A percentile compares a stretch with the other conserved stretches of the same genome.
Conservation (phyloP, 2,329 filamentous ascomycete species). For the Botrytis paeoniae region DNA sequence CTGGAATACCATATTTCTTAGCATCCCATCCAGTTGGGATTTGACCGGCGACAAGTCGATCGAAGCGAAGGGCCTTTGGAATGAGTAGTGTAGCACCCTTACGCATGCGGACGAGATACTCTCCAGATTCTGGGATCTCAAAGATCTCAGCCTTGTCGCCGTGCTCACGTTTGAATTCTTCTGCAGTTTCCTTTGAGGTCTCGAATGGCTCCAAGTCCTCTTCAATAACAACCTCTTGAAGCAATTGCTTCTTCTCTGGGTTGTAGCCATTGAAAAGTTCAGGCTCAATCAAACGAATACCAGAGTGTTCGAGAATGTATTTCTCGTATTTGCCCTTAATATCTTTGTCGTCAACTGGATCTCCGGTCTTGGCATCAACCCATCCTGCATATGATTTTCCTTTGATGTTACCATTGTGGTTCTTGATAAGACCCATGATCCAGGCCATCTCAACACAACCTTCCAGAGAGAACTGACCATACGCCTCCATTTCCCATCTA, state of each 20-base stretch:
- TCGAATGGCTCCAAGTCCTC: slow-evolving; percentile 97
- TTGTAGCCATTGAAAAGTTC: slow-evolving; percentile 97
- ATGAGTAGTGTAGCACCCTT: slow-evolving; percentile 95
- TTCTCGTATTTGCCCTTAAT: slow-evolving; percentile 98
- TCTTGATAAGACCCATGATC: slow-evolving; percentile 99
- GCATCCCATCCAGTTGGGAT: slow-evolving; percentile 97
- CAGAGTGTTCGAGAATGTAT: slow-evolving; percentile 90
- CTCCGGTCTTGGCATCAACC: slow-evolving; percentile 91
- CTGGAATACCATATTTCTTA: slow-evolving; percentile 91
- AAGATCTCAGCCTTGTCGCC: slow-evolving; percentile 98
- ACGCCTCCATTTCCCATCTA: slow-evolving; percentile 98
- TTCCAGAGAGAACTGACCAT: slow-evolving; percentile 94
- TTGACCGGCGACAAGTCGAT: slow-evolving; percentile 94
- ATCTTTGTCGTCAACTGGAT: slow-evolving; percentile 97
- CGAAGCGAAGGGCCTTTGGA: slow-evolving; percentile 94
- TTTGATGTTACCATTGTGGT: slow-evolving; percentile 94
- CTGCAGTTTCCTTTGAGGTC: slow-evolving; percentile 92
- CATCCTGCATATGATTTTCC: slow-evolving; percentile 95
- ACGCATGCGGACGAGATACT: slow-evolving; percentile 91
- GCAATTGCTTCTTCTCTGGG: slow-evolving; percentile 95
- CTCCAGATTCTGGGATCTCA: slow-evolving; percentile 87
- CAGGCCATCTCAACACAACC: slow-evolving; percentile 99
- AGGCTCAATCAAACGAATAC: slow-evolving; percentile 95
- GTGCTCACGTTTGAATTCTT: slow-evolving; percentile 96
- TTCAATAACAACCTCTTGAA: slow-evolving; percentile 96